Percentiles rank a stretch among this genome's conserved stretches.
These are phyloP conservation scores for Psophocarpus tetragonolobus DNA, from an alignment of 306 rosid genomes.

Conservation along the genomic window DNA sequence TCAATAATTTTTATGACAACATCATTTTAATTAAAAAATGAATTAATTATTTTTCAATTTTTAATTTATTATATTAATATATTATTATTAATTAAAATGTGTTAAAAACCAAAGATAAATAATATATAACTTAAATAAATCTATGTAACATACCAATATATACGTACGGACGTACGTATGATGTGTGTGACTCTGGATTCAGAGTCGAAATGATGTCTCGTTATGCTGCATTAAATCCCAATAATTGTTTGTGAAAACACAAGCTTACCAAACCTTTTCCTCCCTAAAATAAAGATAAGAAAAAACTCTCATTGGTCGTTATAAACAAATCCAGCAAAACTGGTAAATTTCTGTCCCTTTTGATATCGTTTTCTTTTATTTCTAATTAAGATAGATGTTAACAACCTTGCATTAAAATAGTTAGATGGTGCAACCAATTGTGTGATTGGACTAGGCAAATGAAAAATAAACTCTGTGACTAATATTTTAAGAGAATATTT, in stretches of 20 bases:
- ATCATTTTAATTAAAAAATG: too few relatives aligned
- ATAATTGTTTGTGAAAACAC: background rate
- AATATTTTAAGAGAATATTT: too few relatives aligned
- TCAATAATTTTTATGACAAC: too few relatives aligned
- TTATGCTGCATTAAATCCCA: background rate
- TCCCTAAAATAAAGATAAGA: background rate
- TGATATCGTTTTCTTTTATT: background rate
- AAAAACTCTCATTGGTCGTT: background rate
- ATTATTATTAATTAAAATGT: too few relatives aligned
- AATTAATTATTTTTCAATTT: too few relatives aligned
- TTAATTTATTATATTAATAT: too few relatives aligned
- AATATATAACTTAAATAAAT: too few relatives aligned
- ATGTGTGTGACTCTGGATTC: background rate
- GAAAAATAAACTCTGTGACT: too few relatives aligned
- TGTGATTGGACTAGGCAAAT: background rate
- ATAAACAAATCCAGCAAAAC: background rate
- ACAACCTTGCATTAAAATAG: background rate
- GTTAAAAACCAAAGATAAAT: too few relatives aligned
- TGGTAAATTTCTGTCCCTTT: background rate
- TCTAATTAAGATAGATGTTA: background rate
- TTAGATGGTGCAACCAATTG: background rate
- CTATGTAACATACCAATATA: too few relatives aligned
- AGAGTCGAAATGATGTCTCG: background rate
- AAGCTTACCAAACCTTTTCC: background rate
- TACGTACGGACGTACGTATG: too few relatives aligned